Conservation (phyloP, 345 rosid genomes). For the Hypericum androsaemum region DNA sequence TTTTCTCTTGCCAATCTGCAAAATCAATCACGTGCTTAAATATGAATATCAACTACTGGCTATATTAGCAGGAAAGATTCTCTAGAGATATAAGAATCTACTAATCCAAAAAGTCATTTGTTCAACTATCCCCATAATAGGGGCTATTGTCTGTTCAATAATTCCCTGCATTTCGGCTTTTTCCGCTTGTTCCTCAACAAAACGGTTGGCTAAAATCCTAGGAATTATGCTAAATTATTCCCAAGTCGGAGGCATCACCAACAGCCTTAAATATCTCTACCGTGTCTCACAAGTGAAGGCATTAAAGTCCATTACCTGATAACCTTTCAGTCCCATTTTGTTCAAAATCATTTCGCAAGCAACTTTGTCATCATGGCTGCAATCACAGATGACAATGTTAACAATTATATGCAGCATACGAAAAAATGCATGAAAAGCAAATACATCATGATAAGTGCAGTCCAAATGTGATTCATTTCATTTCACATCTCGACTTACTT, state of each 20-base stretch:
- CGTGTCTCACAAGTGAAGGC: conserved; percentile 7
- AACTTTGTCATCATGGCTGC: conserved; percentile 83
- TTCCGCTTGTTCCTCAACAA: no score
- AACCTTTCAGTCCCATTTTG: conserved; percentile 84
- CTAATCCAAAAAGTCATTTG: no score
- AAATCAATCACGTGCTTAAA: conserved; percentile 13
- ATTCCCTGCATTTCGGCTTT: no score
- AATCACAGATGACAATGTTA: conserved; percentile 7
- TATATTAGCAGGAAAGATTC: no score
- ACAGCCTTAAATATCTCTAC: background rate
- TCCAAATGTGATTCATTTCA: background rate
- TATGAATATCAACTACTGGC: no score
- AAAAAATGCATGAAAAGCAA: conserved; percentile 11
- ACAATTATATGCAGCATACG: background rate
- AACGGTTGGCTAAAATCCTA: no score
- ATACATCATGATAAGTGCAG: background rate
- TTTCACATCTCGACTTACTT: conserved; percentile 35
- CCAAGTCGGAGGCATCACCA: conserved; percentile 1
- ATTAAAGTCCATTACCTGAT: conserved; percentile 55
- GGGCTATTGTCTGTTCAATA: no score
- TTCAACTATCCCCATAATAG: no score
- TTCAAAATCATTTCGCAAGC: conserved; percentile 90
- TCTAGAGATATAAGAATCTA: no score
- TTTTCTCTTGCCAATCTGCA: conserved; percentile 86
- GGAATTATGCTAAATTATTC: background rate